Evolutionary conservation across 805 yeast species (phyloP).

Genomic region (Ogataea nitratoaversa): DNA sequence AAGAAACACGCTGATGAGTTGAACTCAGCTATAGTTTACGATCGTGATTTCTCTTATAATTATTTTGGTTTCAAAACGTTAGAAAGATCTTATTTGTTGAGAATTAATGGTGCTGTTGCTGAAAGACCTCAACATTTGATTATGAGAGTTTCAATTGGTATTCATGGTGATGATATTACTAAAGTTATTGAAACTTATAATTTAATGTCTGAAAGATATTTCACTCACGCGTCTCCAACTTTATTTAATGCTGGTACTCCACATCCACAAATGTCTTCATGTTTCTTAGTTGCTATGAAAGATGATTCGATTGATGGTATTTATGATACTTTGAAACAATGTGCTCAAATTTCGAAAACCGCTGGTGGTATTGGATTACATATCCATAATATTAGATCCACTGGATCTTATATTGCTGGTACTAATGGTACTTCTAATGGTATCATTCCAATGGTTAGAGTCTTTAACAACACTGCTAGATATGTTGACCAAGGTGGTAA

Average conservation of each 20-base stretch:
- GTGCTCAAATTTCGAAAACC: conserved; percentile 58
- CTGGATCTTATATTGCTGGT: conserved; percentile 60
- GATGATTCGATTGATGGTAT: conserved; percentile 63
- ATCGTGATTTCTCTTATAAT: conserved; percentile 59
- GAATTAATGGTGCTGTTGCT: conserved; percentile 52
- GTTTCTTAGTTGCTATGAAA: conserved; percentile 60
- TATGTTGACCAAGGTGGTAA: conserved; percentile 66
- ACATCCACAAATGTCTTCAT: conserved; percentile 56
- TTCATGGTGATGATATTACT: conserved; percentile 51
- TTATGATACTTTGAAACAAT: conserved; percentile 55
- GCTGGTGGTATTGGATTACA: conserved; percentile 66
- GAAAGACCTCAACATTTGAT: conserved; percentile 60
- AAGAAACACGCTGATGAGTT: conserved; percentile 59
- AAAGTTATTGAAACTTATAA: conserved; percentile 53
- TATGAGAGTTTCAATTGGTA: conserved; percentile 61
- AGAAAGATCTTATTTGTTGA: conserved; percentile 53
- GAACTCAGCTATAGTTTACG: conserved; percentile 68
- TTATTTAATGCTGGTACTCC: conserved; percentile 62
- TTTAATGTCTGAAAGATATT: conserved; percentile 54
- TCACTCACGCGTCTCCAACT: conserved; percentile 62
- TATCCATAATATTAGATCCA: conserved; percentile 53
- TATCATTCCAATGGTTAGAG: conserved; percentile 59
- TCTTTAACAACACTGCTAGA: conserved; percentile 59
- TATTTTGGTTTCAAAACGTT: conserved; percentile 60
- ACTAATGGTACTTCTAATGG: conserved; percentile 63